Percentiles rank a stretch among this genome's conserved stretches.
These are phyloP conservation scores for Acrodontium crateriforme DNA, from an alignment of 2,329 filamentous ascomycete species.

Conservation along the genomic window DNA sequence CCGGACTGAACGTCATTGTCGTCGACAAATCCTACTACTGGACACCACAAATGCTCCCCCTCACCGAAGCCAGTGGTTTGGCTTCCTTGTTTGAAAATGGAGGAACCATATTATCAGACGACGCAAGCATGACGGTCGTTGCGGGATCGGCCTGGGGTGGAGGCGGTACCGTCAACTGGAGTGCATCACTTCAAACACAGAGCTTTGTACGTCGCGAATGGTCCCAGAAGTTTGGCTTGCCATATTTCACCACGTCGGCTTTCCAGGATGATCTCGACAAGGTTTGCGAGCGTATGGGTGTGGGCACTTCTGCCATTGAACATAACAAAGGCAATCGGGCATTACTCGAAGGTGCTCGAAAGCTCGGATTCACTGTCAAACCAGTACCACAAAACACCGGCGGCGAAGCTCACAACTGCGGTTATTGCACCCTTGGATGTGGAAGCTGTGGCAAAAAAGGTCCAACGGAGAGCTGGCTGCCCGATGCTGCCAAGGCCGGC, in stretches of 20 bases:
- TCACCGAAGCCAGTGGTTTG: slow-evolving; percentile 48
- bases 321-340: slow-evolving; percentile 61
- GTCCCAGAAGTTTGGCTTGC: slow-evolving; percentile 50
- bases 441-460: slow-evolving; percentile 62
- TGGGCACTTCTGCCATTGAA: slow-evolving; percentile 47
- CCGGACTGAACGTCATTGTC: slow-evolving; percentile 61
- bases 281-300: slow-evolving; percentile 68
- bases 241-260: slow-evolving; percentile 57
- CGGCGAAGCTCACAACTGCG: slow-evolving; percentile 58
- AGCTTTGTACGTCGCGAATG: slow-evolving; percentile 68
- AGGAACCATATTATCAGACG: slow-evolving; percentile 42
- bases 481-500: slow-evolving; percentile 63
- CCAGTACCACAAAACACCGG: slow-evolving; percentile 69
- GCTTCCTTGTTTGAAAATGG: slow-evolving; percentile 57
- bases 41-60: slow-evolving; percentile 56
- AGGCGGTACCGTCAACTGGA: slow-evolving; percentile 83
- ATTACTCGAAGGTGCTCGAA: slow-evolving; percentile 60
- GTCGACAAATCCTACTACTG: slow-evolving; percentile 75
- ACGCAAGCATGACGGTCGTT: slow-evolving; percentile 41
- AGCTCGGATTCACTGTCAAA: slow-evolving; percentile 57
- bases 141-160: slow-evolving; percentile 69
- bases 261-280: slow-evolving; percentile 71
- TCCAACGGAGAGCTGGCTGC: slow-evolving; percentile 61
- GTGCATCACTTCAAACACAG: slow-evolving; percentile 52
- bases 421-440: slow-evolving; percentile 47